These are phyloP conservation scores for Salix viminalis DNA, from an alignment of 345 rosid species.

Conservation along the genomic window DNA sequence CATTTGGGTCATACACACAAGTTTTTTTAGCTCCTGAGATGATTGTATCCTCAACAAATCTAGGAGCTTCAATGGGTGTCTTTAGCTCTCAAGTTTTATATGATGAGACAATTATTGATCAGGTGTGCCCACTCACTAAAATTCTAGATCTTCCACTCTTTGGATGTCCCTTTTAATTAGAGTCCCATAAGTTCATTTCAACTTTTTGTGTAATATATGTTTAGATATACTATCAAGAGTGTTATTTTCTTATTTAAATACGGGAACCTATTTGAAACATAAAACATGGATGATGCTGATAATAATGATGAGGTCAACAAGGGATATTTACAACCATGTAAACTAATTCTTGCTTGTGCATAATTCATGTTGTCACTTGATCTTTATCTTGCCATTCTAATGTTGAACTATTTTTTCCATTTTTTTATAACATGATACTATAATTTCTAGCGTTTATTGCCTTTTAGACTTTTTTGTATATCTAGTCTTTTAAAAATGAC, in stretches of 20 bases:
- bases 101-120: slow-evolving; percentile 88
- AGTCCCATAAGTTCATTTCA: too few species aligned
- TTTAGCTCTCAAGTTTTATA: slow-evolving; percentile 77
- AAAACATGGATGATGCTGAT: too few species aligned
- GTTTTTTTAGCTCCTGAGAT: slow-evolving; percentile 83
- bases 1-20: slow-evolving; percentile 92
- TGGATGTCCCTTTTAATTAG: too few species aligned
- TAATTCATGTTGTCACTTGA: background rate
- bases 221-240: background rate
- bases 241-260: background rate
- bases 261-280: background rate
- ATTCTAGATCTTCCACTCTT: background rate
- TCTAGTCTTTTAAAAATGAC: background rate
- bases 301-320: background rate
- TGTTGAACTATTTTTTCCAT: background rate
- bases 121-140: slow-evolving; percentile 43
- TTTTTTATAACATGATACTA: background rate
- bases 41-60: slow-evolving; percentile 59
- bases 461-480: background rate
- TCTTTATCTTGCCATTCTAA: background rate
- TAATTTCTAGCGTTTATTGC: background rate
- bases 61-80: slow-evolving; percentile 81
- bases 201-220: background rate
- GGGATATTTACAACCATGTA: background rate
- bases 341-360: background rate